Evolutionary conservation across 169 alveolate genomes (phyloP).

Genomic region (Cryptosporidium canis): DNA sequence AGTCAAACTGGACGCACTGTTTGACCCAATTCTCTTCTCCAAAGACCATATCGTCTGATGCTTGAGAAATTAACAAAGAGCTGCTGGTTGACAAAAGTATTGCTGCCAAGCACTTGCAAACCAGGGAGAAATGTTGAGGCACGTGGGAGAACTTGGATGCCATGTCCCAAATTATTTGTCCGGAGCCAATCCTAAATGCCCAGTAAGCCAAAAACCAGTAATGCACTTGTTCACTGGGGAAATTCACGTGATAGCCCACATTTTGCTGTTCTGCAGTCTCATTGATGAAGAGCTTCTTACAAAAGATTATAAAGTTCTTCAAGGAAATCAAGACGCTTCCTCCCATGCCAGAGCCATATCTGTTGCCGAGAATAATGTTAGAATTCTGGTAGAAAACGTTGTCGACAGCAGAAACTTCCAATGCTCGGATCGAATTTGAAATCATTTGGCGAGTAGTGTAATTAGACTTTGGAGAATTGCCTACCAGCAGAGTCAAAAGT

Average conservation of each 20-base stretch:
- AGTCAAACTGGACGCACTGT: conserved; percentile 60
- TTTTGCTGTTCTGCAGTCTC: neutral
- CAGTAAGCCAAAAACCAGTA: conserved; percentile 68
- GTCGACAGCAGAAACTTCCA: conserved; percentile 49
- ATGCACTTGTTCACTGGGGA: conserved; percentile 33
- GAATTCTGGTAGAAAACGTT: conserved; percentile 30
- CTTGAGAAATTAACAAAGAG: conserved; percentile 34
- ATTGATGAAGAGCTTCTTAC: conserved; percentile 12
- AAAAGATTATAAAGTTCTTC: conserved; percentile 12
- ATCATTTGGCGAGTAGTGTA: conserved; percentile 47
- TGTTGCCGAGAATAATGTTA: conserved; percentile 29
- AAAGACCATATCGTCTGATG: neutral
- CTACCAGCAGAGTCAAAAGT: conserved; percentile 25
- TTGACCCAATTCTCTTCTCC: conserved; percentile 61
- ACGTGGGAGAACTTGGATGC: conserved; percentile 3
- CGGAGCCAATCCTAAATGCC: conserved; percentile 70
- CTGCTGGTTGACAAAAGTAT: conserved; percentile 57
- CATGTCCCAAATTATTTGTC: conserved; percentile 65
- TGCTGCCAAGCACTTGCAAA: conserved; percentile 48
- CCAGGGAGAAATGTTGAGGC: conserved; percentile 49
- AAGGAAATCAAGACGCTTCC: conserved; percentile 29
- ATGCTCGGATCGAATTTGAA: conserved; percentile 5
- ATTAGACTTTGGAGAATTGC: neutral
- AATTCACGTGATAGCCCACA: neutral
- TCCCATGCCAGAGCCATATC: conserved; percentile 4